phyloP scores from a whole-genome alignment of 306 rosid genomes.

The Fragaria iinumae region DNA sequence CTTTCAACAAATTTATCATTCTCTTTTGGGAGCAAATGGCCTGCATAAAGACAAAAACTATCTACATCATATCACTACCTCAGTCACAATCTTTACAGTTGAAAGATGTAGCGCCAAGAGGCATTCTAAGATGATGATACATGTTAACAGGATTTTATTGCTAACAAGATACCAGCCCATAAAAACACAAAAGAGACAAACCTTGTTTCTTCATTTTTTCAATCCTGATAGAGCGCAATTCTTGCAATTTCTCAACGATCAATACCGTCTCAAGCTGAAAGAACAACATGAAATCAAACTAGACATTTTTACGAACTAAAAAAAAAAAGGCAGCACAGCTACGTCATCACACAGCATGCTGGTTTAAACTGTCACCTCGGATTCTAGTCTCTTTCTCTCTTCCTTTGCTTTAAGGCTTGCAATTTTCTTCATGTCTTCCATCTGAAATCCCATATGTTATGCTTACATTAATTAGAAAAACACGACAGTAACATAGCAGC shows the following conservation, averaged over 20 bases:
- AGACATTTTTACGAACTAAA: background rate
- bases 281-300: constrained; percentile 22
- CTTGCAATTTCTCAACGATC: constrained; percentile 86
- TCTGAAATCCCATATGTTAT: constrained; percentile 47
- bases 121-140: background rate
- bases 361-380: constrained; percentile 50
- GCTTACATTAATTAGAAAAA: background rate
- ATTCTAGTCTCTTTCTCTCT: constrained; percentile 73
- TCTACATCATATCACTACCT: background rate
- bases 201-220: constrained; percentile 91
- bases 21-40: constrained; percentile 93
- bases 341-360: background rate
- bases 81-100: background rate
- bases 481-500: background rate
- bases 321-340: background rate
- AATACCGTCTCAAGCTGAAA: constrained; percentile 76
- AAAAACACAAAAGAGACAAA: constrained; percentile 1
- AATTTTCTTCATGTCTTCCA: constrained; percentile 80
- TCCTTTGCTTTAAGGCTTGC: constrained; percentile 82
- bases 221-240: constrained; percentile 76
- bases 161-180: background rate
- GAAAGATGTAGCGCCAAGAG: background rate
- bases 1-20: constrained; percentile 80
- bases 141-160: background rate
- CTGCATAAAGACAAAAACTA: constrained; percentile 40